Conservation (phyloP, 257 asterid genomes). For the Cordia subcordata region DNA sequence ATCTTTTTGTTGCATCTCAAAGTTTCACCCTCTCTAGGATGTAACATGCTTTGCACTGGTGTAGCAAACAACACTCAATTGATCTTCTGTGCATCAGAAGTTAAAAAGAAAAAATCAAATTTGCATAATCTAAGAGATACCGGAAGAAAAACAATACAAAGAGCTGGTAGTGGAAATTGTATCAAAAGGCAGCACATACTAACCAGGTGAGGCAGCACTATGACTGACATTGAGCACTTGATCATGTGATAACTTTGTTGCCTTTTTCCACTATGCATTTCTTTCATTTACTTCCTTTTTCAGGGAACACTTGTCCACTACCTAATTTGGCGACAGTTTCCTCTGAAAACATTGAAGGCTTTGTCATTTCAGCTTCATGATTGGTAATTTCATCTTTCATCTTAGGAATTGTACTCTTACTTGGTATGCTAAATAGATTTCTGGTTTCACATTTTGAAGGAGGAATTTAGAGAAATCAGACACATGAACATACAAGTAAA, state of each 20-base stretch:
- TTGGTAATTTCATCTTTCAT: background rate
- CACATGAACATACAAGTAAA: background rate
- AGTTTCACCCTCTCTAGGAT: background rate
- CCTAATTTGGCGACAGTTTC: too few species aligned
- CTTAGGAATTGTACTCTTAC: background rate
- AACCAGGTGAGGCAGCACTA: background rate
- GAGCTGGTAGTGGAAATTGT: too few species aligned
- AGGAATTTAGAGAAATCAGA: background rate
- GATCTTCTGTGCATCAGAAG: conserved; percentile 29
- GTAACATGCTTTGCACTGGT: conserved; percentile 20
- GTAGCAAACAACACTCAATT: conserved; percentile 31
- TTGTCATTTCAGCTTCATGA: too few species aligned
- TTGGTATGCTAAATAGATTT: conserved; percentile 23
- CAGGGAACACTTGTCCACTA: too few species aligned
- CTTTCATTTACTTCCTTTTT: too few species aligned
- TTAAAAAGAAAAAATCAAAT: background rate
- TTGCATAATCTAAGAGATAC: too few species aligned
- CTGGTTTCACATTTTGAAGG: conserved; percentile 34
- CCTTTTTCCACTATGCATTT: background rate
- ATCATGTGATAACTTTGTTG: too few species aligned
- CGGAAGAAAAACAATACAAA: too few species aligned
- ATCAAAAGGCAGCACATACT: background rate
- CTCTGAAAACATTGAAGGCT: too few species aligned
- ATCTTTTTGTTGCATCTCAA: too few species aligned
- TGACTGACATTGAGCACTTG: background rate